phyloP scores from a whole-genome alignment of 352 stramenopile species.

The Globisporangium spinosum region DNA sequence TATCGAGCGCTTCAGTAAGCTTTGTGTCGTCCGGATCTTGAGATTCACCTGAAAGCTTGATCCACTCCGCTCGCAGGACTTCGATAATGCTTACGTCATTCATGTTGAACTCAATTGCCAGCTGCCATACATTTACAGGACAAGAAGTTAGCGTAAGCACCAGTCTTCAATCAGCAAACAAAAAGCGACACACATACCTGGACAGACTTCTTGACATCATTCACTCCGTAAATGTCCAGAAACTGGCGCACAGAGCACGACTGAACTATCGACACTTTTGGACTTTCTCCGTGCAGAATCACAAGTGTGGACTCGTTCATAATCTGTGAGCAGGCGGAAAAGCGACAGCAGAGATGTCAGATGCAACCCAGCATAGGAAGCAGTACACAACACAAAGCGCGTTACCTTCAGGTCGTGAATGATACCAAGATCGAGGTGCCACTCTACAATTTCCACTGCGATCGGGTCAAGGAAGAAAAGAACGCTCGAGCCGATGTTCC shows the following conservation, averaged over 20 bases:
- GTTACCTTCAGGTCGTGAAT: slow-evolving; percentile 83
- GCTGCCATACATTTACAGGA: slow-evolving; percentile 28
- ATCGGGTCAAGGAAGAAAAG: slow-evolving; percentile 83
- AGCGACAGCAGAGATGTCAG: neutral
- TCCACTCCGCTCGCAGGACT: slow-evolving; percentile 55
- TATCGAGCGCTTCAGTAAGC: slow-evolving; percentile 43
- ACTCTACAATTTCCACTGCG: slow-evolving; percentile 82
- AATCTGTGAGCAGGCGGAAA: slow-evolving; percentile 34
- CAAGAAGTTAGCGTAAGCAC: neutral
- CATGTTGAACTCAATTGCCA: slow-evolving; percentile 70
- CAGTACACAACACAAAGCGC: neutral
- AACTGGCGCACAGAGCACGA: slow-evolving; percentile 73
- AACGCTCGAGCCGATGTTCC: slow-evolving; percentile 75
- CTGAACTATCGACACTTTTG: slow-evolving; percentile 70
- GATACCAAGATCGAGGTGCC: slow-evolving; percentile 81
- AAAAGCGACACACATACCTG: slow-evolving; percentile 51
- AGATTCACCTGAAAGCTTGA: slow-evolving; percentile 16
- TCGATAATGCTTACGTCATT: slow-evolving; percentile 56
- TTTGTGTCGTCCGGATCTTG: slow-evolving; percentile 27
- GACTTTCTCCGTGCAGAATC: slow-evolving; percentile 66
- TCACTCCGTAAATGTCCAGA: slow-evolving; percentile 59
- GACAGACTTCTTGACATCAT: slow-evolving; percentile 59
- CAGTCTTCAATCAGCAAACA: neutral
- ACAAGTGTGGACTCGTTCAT: slow-evolving; percentile 64
- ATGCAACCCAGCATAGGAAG: neutral